Evolutionary conservation across 2,329 filamentous ascomycete genomes (phyloP).

Genomic region (Aspergillus terreus): DNA sequence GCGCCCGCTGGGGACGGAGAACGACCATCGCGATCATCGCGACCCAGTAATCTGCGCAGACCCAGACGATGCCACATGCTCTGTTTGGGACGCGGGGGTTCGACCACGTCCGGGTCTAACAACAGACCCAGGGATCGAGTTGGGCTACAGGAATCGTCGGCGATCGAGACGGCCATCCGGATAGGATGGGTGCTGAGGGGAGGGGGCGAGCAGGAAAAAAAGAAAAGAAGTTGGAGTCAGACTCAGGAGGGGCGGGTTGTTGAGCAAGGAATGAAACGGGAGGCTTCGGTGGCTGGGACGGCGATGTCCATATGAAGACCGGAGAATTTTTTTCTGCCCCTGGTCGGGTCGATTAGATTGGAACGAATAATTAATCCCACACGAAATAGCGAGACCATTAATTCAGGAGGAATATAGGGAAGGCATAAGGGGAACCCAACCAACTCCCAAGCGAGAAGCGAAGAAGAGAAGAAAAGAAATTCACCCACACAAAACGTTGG

Average conservation of each 20-base stretch:
- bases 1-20: slow-evolving; percentile 20
- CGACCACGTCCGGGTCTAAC: slow-evolving; percentile 30
- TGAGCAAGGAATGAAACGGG: slow-evolving; percentile 31
- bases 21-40: slow-evolving; percentile 34
- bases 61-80: slow-evolving; percentile 47
- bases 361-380: too few relatives aligned
- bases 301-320: slow-evolving; percentile 37
- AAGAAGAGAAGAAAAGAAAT: slow-evolving; percentile 8
- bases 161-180: slow-evolving; percentile 41
- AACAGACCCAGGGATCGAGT: slow-evolving; percentile 32
- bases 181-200: slow-evolving; percentile 1
- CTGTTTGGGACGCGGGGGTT: slow-evolving; percentile 33
- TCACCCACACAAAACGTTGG: slow-evolving; percentile 5
- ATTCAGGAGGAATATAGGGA: not conserved
- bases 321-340: not conserved
- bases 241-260: slow-evolving; percentile 11
- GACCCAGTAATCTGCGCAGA: slow-evolving; percentile 40
- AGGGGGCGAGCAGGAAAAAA: slow-evolving; percentile 13
- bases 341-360: too few relatives aligned
- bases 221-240: not conserved
- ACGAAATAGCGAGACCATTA: too few relatives aligned
- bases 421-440: slow-evolving; percentile 2
- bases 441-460: not conserved
- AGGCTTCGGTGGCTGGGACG: slow-evolving; percentile 29
- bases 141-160: slow-evolving; percentile 35